Conservation (phyloP, 345 rosid species). For the Physaria fendleri region DNA sequence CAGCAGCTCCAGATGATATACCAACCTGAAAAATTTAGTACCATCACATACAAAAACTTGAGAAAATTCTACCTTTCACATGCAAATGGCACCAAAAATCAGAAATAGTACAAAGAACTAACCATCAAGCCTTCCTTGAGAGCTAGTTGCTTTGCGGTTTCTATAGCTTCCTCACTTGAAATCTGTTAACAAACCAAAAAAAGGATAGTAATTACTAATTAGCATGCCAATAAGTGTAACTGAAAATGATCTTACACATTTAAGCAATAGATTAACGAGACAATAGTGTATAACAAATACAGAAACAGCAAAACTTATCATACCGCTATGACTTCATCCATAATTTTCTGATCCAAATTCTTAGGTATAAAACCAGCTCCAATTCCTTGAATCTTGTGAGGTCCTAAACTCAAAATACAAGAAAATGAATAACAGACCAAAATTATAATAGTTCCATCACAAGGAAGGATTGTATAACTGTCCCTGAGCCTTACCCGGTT, state of each 20-base stretch:
- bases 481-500: slow-evolving; percentile 46
- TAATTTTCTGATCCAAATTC: slow-evolving; percentile 59
- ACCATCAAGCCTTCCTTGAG: slow-evolving; percentile 96
- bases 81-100: not conserved
- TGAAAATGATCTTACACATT: not conserved
- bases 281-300: not conserved
- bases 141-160: slow-evolving; percentile 88
- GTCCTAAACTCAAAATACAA: slow-evolving; percentile 48
- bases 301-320: not conserved
- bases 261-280: not conserved
- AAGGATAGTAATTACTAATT: not conserved
- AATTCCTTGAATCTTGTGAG: slow-evolving; percentile 99
- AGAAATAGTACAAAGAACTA: slow-evolving; percentile 26
- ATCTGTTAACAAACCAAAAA: slow-evolving; percentile 14
- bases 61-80: not conserved
- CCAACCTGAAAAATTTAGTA: slow-evolving; percentile 29
- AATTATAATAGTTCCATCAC: not conserved
- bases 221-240: not conserved
- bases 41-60: not conserved
- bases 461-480: not conserved
- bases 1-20: slow-evolving; percentile 52
- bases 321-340: slow-evolving; percentile 90
- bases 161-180: slow-evolving; percentile 69
- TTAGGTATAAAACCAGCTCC: slow-evolving; percentile 97
- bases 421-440: not conserved